Evolutionary conservation across 1,139 yeast genomes (phyloP), one percentile per base, ranked within the genome.

Genomic region (Geotrichum histeridarum): DNA sequence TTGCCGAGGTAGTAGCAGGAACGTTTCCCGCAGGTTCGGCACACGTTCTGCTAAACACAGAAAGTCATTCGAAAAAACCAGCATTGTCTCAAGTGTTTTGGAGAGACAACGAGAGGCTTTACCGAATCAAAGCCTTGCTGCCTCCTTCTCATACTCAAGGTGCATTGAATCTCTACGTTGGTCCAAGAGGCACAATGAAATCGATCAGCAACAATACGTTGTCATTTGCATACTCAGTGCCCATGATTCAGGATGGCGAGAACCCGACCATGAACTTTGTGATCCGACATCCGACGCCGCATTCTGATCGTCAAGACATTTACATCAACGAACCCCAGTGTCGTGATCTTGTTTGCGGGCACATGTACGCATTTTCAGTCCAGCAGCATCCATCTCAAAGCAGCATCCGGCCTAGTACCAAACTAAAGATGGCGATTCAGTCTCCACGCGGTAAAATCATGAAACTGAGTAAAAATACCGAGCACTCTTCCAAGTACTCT

Each of bases 241-340:
- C 96, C 14, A 74, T 91, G 56, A 78, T 81, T 49, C 98, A 91
- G 66, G 73, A 74, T 41, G 96, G 97, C 1, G 73, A 74, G 38
- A 77, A 78, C 61, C 54, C 57, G 9, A 14, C 44, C 9, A 44
- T 51, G 38, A 48, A 54, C 38, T 56, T 56, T 54, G 54, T 50
- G 5, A 46, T 53, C 17, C 49, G 59, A 7, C 55, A 56, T 31
- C 59, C 59, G 6, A 56, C 59, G 2, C 59, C 57, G 2, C 55
- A 55, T 36, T 49, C 54, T 7, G 51, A 50, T 32, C 44, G 77
- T 50, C 82, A 84, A 60, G 99, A 91, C 27, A 71, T 90, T 50
- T 93, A 91, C 68, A 80, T 93, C 55, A 78, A 80, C 57, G 87
- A 85, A 62, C 99, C 99, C 1, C 98, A 91, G 67, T 80, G 86